Evolutionary conservation across 495 filamentous ascomycete species (phyloP).

Genomic region (Aspergillus asperescens): DNA sequence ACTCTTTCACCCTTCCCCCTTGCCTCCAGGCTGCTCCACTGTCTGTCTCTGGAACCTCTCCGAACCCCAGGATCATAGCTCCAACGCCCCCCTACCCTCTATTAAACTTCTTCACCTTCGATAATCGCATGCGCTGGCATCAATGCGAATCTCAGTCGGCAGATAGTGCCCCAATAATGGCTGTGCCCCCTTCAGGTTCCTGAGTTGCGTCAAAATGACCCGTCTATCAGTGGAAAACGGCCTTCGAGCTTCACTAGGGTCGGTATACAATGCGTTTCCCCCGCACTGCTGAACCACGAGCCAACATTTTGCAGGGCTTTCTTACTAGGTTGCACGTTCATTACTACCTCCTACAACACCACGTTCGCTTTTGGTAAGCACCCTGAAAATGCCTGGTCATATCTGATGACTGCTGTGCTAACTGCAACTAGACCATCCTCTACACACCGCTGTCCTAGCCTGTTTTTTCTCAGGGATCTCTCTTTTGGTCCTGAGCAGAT

Average conservation of each 20-base stretch:
- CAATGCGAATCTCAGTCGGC: conserved; percentile 3
- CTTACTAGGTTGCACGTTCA: conserved; percentile 31
- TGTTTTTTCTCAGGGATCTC: conserved; percentile 33
- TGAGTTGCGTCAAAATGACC: conserved; percentile 23
- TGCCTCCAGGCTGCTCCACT: neutral
- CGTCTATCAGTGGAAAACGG: conserved; percentile 32
- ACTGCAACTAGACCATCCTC: conserved; percentile 33
- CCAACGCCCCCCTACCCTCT: neutral
- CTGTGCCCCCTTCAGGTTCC: conserved; percentile 3
- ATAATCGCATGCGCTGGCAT: neutral
- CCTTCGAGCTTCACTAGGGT: conserved; percentile 38
- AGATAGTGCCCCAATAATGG: conserved; percentile 12
- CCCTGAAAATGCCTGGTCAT: neutral
- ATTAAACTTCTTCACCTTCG: neutral
- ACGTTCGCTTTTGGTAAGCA: conserved; percentile 41
- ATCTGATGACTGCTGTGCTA: neutral
- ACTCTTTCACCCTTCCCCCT: neutral
- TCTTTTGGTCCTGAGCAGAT: conserved; percentile 32
- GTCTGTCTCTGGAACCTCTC: neutral
- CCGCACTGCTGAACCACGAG: neutral
- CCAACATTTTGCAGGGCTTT: conserved; percentile 26
- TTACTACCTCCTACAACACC: conserved; percentile 32
- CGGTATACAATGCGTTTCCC: conserved; percentile 10
- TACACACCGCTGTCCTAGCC: conserved; percentile 33
- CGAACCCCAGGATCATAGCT: neutral